Conservation (phyloP, 148 eudicot genomes). For the Spergularia bocconei region DNA sequence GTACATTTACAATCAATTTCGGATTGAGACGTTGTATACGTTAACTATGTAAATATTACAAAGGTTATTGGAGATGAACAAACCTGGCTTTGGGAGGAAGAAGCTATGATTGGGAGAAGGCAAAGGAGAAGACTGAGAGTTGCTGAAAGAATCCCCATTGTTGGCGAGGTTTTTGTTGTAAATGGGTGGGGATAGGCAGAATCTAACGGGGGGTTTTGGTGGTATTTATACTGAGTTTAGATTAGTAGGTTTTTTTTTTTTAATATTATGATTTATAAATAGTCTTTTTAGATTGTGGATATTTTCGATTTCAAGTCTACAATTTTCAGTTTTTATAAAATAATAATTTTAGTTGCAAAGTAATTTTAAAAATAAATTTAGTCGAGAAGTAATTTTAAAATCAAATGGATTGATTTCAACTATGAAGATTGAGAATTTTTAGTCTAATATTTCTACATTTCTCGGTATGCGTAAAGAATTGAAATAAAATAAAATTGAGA, state of each 20-base stretch:
- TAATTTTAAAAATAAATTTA: too few relatives aligned
- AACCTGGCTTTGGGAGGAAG: constrained; percentile 34
- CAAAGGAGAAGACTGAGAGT: constrained; percentile 18
- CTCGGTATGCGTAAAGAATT: too few relatives aligned
- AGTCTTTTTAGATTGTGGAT: not conserved
- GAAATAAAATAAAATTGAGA: too few relatives aligned
- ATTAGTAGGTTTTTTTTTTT: constrained; percentile 6
- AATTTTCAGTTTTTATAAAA: too few relatives aligned
- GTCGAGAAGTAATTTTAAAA: too few relatives aligned
- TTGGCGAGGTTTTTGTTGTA: not conserved
- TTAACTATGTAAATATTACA: too few relatives aligned
- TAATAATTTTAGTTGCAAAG: too few relatives aligned
- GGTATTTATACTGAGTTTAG: constrained; percentile 28
- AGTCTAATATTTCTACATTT: too few relatives aligned
- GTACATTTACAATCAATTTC: not conserved
- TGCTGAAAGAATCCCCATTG: constrained; percentile 29
- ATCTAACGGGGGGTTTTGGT: constrained; percentile 1
- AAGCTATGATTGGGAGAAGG: constrained; percentile 24
- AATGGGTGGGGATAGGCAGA: constrained; percentile 6
- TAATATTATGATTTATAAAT: not conserved
- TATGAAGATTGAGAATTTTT: too few relatives aligned
- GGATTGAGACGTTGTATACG: too few relatives aligned
- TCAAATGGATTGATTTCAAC: too few relatives aligned
- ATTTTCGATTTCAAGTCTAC: not conserved
- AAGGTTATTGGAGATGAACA: not conserved